These are phyloP conservation scores for Buxus sempervirens DNA, from an alignment of 164 flowering plant species.

Conservation along the genomic window DNA sequence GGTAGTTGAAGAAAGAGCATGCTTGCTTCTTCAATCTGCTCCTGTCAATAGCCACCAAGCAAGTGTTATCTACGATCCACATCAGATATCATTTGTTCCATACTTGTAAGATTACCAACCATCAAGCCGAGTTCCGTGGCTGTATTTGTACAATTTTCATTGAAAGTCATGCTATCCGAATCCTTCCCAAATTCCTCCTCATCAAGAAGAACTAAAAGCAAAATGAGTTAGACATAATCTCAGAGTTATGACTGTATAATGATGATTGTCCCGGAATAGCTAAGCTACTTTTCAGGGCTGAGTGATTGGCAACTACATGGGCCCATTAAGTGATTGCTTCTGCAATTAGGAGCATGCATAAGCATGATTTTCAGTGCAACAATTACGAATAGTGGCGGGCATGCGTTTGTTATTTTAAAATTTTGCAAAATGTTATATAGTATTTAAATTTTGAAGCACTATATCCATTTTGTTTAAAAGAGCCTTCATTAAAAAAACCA, in stretches of 20 bases:
- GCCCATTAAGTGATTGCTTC: too few relatives aligned
- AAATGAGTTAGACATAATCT: slow-evolving; percentile 1
- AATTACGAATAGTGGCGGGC: too few relatives aligned
- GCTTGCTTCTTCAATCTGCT: slow-evolving; percentile 26
- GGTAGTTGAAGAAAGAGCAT: slow-evolving; percentile 71
- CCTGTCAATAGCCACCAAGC: slow-evolving; percentile 28
- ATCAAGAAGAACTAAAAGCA: slow-evolving; percentile 51
- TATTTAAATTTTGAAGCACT: too few relatives aligned
- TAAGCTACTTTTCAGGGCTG: too few relatives aligned
- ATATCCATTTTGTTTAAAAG: too few relatives aligned
- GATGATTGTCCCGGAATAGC: too few relatives aligned
- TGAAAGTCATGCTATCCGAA: slow-evolving; percentile 27
- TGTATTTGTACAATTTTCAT: slow-evolving; percentile 41
- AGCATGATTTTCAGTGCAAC: too few relatives aligned
- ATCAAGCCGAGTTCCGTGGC: slow-evolving; percentile 68
- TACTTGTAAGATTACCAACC: slow-evolving; percentile 38
- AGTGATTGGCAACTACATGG: too few relatives aligned
- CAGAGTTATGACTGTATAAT: neutral
- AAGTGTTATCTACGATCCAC: neutral
- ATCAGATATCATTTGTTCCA: neutral
- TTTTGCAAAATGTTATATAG: too few relatives aligned
- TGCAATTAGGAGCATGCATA: too few relatives aligned
- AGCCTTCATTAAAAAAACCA: too few relatives aligned
- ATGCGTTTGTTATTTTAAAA: too few relatives aligned
- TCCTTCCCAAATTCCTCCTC: slow-evolving; percentile 62